Conservation (phyloP, 2,329 filamentous ascomycete species). For the Orbilia blumenaviensis region DNA sequence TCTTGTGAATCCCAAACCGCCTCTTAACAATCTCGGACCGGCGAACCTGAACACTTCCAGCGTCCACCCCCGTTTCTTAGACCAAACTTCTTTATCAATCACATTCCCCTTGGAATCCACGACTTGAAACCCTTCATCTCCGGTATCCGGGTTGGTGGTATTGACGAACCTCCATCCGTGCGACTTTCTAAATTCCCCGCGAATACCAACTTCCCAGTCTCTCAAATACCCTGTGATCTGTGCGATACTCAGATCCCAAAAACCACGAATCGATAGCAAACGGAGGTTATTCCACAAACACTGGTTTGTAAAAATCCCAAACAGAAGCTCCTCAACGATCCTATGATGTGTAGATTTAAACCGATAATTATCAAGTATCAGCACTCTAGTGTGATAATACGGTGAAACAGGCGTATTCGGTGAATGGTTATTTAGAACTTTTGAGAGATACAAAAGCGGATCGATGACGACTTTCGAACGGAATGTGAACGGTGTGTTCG, state of each 20-base stretch:
- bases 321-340: slow-evolving; percentile 16
- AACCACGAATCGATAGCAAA: slow-evolving; percentile 34
- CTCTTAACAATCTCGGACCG: slow-evolving; percentile 7
- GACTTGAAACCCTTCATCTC: not conserved
- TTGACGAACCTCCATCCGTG: slow-evolving; percentile 26
- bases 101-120: slow-evolving; percentile 12
- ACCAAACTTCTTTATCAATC: slow-evolving; percentile 9
- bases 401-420: slow-evolving; percentile 41
- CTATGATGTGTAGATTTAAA: slow-evolving; percentile 15
- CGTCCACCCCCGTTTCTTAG: slow-evolving; percentile 20
- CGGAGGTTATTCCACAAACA: slow-evolving; percentile 29
- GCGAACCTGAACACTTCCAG: slow-evolving; percentile 44
- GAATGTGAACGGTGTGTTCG: not conserved
- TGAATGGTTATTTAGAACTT: slow-evolving; percentile 28
- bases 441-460: not conserved
- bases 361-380: slow-evolving; percentile 45
- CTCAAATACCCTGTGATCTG: slow-evolving; percentile 18
- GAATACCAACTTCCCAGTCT: slow-evolving; percentile 41
- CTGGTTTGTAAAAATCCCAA: slow-evolving; percentile 32
- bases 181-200: slow-evolving; percentile 27
- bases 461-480: not conserved
- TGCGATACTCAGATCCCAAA: slow-evolving; percentile 23
- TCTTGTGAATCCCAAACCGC: not conserved
- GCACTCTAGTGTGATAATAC: slow-evolving; percentile 32
- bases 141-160: too few species aligned